Base-by-base conservation (phyloP, 177 flowering plant genomes). In the Telopea speciosissima region DNA sequence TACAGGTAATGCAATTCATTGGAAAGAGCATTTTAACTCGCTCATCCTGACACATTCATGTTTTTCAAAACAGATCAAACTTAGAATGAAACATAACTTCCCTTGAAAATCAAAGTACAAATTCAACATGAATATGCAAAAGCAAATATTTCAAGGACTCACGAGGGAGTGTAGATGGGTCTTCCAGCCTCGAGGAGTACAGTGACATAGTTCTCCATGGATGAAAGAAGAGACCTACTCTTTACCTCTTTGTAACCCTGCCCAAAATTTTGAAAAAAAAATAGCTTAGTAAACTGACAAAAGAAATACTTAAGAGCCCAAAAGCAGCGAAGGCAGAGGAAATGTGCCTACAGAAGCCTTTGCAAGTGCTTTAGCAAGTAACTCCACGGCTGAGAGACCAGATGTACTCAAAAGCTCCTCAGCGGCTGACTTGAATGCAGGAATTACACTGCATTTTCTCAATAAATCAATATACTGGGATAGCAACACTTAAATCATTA, bases 321-420 rank as follows among this genome's bases (percentile, higher is more conserved):
- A 42, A 66, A 36, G 16, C 49, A 58, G 17, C 28, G 54, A 59
- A 33, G 11, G 33, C 52, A 63, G 12, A 66, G 49, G 5, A 68
- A 24, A 56, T 62, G 6, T 60, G 81, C 97, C 79, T 73, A 93
- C 99, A 78, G 89, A 83, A 68, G 91, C 85, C 69, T 90, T 90
- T 13, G 99, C 99, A 72, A 95, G 90, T 67, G 97, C 99, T 79
- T 96, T 96, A 3, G 99, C 89, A 69, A 96, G 91, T 44, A 96
- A 75, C 10, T 93, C 99, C 16, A 83, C 90, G 0, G 90, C 83
- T 65, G 98, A 87, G 59, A 91, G 76, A 69, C 86, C 86, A 68
- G 97, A 85, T 22, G 80, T 76, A 42, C 80, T 81, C 74, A 96
- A 70, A 19, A 96, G 82, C 65, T 93, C 89, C 80, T 96, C 88